Evolutionary conservation across 2,329 filamentous ascomycete species (phyloP).

Genomic region (Aspergillus oerlinghausenensis): DNA sequence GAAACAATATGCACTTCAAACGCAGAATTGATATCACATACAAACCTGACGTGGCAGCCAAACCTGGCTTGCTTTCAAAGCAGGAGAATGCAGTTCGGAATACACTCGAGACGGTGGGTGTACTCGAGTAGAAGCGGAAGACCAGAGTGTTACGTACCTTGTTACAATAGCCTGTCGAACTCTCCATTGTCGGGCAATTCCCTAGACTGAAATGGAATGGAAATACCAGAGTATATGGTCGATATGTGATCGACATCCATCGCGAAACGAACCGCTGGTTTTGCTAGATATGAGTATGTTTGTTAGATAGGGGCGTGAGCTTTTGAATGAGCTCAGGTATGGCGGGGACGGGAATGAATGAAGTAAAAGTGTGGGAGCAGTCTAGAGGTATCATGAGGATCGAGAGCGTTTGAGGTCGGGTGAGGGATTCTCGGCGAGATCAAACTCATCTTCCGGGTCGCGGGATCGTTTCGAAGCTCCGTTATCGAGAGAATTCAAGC

Average conservation of each 20-base stretch:
- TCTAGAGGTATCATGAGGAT: constrained; percentile 32
- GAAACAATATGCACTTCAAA: background rate
- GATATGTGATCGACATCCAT: background rate
- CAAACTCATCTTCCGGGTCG: constrained; percentile 33
- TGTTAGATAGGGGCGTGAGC: background rate
- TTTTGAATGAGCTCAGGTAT: background rate
- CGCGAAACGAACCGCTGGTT: constrained; percentile 1
- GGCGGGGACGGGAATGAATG: constrained; percentile 2
- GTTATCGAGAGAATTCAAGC: constrained; percentile 18
- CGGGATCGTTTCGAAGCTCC: constrained; percentile 32
- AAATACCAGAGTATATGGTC: background rate
- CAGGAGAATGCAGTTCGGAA: background rate
- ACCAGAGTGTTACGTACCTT: constrained; percentile 16
- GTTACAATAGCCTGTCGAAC: background rate
- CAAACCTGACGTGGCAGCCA: constrained; percentile 15
- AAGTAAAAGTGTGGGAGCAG: constrained; percentile 1
- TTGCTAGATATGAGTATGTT: background rate
- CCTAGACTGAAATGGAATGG: background rate
- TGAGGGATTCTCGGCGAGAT: constrained; percentile 18
- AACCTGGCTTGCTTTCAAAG: background rate
- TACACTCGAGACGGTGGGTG: constrained; percentile 5
- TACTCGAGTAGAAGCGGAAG: background rate
- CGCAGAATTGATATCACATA: constrained; percentile 6
- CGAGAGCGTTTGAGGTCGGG: constrained; percentile 52
- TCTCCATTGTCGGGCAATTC: background rate